Conservation (phyloP, 169 alveolate species). For the Plasmodium vivax region DNA sequence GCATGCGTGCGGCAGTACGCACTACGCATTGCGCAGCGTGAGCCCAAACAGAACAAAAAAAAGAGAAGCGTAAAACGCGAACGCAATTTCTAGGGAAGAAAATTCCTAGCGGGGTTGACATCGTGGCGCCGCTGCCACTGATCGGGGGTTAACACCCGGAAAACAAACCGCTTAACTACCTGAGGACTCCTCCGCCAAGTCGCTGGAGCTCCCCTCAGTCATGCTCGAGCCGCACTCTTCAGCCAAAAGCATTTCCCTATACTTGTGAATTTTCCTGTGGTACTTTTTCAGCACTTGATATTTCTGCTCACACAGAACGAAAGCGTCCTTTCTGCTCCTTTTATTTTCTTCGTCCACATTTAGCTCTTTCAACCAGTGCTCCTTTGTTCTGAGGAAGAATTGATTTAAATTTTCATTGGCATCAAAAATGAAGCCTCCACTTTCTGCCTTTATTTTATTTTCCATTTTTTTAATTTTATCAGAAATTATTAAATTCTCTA, state of each 20-base stretch:
- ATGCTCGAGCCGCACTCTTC: constrained; percentile 31
- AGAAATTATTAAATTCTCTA: constrained; percentile 38
- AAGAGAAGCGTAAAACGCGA: neutral
- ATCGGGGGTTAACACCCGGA: neutral
- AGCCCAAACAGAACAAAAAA: neutral
- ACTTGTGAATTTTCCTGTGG: constrained; percentile 60
- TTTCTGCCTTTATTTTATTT: constrained; percentile 43
- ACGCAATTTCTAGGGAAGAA: neutral
- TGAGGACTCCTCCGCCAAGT: neutral
- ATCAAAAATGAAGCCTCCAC: constrained; percentile 20
- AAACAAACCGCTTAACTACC: neutral
- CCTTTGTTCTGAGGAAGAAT: constrained; percentile 85
- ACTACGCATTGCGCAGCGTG: neutral
- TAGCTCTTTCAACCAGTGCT: constrained; percentile 80
- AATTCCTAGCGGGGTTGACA: neutral
- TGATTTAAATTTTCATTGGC: constrained; percentile 81
- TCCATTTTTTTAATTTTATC: constrained; percentile 69
- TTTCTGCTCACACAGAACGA: constrained; percentile 57
- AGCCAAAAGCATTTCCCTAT: constrained; percentile 35
- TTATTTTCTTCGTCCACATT: constrained; percentile 18
- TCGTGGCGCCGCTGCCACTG: neutral
- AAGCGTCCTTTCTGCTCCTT: constrained; percentile 74
- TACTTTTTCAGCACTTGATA: constrained; percentile 37
- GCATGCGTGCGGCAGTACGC: no score
- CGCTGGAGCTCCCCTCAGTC: constrained; percentile 13